Base-by-base conservation (phyloP, 306 rosid species). In the Pachyrhizus erosus region DNA sequence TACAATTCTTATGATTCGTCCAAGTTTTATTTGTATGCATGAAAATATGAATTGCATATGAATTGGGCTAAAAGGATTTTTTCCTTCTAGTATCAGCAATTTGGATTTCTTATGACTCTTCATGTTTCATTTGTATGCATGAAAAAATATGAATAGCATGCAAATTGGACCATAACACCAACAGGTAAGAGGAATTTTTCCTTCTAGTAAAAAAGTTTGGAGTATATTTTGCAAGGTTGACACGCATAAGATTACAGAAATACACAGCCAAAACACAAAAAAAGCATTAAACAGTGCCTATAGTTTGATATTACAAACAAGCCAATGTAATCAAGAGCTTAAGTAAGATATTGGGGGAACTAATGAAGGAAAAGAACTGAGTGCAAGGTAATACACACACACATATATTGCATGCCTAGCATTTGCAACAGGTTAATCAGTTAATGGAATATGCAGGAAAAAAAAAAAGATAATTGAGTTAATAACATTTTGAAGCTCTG, bases 261-360 rank as follows among this genome's bases (percentile, higher is more conserved):
- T 31, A 84, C 21, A 31, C 45, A 37, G 43, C 27, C 45, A 58
- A 68, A 67, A 51, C 18, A 60, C 48, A 37, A 13, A 52, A 52
- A 24, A 43, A 68, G 14, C 1, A 61, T 0, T 27, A 23, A 66
- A 43, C 79, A 76, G 40, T 17, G 2, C 71, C 72, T 4, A 69
- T 54, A 13, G 75, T 20, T 65, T 37, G 49, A 67, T 49, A 73
- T 39, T 13, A 77, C 58, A 64, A 76, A 76, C 76, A 40, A 29
- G 57, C 60, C 69, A 76, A 29, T 37, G n/a, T 7, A 72, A 62
- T 58, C 9, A 42, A 79, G 77, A 68, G 70, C 14, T 31, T 39
- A 15, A 40, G 42, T 27, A 48, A 61, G 60, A 73, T 48, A 58
- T 21, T 18, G 12, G 64, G n/a, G 33, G 61, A 70, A 67, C 26